Percentiles rank a stretch among this genome's conserved stretches.
Conservation (phyloP, 768 basidiomycete genomes). For the Pisolithus microcarpus region DNA sequence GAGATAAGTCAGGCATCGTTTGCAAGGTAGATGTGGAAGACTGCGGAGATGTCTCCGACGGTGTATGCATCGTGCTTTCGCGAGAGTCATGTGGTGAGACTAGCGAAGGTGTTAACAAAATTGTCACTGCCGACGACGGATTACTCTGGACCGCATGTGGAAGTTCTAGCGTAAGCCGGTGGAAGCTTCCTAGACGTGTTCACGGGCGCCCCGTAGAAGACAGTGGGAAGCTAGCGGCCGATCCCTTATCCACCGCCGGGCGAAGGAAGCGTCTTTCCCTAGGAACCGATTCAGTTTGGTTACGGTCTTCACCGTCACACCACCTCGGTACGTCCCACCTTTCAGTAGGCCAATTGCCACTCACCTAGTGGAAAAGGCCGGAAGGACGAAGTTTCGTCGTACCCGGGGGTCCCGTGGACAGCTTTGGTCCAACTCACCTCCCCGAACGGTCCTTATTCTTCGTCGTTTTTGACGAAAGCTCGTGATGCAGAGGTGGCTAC, state of each 20-base stretch:
- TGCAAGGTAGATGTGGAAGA: conserved; percentile 89
- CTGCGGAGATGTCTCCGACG: conserved; percentile 74
- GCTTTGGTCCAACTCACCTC: conserved; percentile 64
- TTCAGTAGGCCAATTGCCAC: background rate
- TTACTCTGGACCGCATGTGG: conserved; percentile 89
- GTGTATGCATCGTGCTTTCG: conserved; percentile 81
- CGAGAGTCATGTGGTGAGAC: conserved; percentile 46
- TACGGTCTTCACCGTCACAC: conserved; percentile 2
- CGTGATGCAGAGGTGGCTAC: conserved; percentile 78
- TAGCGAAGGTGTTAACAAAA: conserved; percentile 70
- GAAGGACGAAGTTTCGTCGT: conserved; percentile 24
- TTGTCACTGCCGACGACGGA: conserved; percentile 76
- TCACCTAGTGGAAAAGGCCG: conserved; percentile 15
- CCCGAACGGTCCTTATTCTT: conserved; percentile 53
- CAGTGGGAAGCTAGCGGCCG: conserved; percentile 8
- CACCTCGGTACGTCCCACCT: conserved; percentile 16
- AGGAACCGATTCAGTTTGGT: conserved; percentile 14
- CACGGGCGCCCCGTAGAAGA: conserved; percentile 15
- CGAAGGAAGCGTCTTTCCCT: conserved; percentile 7
- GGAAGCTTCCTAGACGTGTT: conserved; percentile 55
- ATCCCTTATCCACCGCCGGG: conserved; percentile 3
- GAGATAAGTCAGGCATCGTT: conserved; percentile 84
- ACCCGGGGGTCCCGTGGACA: conserved; percentile 63
- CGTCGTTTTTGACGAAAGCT: conserved; percentile 27
- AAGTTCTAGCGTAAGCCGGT: conserved; percentile 72